phyloP scores from a whole-genome alignment of 805 yeast genomes.

The Cyberlindnera saturnus region DNA sequence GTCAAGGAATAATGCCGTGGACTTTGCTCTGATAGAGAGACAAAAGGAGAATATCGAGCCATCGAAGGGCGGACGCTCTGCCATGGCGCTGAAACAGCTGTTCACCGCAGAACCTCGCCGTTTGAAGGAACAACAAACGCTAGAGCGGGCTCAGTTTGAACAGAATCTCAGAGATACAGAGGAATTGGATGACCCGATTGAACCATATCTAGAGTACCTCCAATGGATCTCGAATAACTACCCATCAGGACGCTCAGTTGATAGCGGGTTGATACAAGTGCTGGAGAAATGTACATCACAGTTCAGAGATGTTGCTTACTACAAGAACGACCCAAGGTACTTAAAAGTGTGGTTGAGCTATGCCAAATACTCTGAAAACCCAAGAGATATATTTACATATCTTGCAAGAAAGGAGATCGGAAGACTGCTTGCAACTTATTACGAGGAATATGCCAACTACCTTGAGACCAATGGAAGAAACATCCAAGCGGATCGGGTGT shows the following conservation, averaged over 20 bases:
- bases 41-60: constrained; percentile 79
- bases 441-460: constrained; percentile 70
- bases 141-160: constrained; percentile 45
- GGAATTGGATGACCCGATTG: constrained; percentile 79
- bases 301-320: constrained; percentile 58
- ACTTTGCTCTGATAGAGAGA: constrained; percentile 42
- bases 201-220: constrained; percentile 66
- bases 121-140: constrained; percentile 22
- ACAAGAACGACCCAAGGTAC: constrained; percentile 79
- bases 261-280: constrained; percentile 58
- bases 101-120: constrained; percentile 26
- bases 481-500: constrained; percentile 54
- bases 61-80: constrained; percentile 63
- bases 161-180: constrained; percentile 40
- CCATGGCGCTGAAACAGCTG: constrained; percentile 42
- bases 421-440: constrained; percentile 54
- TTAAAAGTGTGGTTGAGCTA: constrained; percentile 78
- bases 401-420: constrained; percentile 73
- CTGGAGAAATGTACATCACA: constrained; percentile 68
- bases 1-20: constrained; percentile 11
- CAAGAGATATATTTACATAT: constrained; percentile 64
- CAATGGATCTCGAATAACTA: constrained; percentile 61
- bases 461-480: constrained; percentile 45
- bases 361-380: constrained; percentile 60
- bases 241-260: constrained; percentile 56